A percentile compares a stretch with the other conserved stretches of the same genome.
Conservation (phyloP, 164 flowering plant genomes). For the Macadamia tetraphylla region DNA sequence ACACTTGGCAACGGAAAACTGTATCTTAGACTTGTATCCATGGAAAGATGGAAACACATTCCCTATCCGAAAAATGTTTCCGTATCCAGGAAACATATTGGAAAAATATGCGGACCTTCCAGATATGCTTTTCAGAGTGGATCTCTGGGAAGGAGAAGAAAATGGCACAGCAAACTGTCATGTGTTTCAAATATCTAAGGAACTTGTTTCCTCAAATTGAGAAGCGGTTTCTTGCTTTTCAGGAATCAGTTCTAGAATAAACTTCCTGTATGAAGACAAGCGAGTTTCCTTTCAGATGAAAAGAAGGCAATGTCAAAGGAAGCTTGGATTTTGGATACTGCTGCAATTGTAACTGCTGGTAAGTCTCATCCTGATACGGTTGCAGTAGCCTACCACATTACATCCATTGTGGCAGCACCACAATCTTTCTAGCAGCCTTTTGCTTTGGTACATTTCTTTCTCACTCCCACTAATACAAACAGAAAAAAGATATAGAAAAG, state of each 20-base stretch:
- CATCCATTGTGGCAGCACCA: not conserved
- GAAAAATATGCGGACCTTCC: not conserved
- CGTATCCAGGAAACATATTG: no score
- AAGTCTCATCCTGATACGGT: not conserved
- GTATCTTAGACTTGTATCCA: no score
- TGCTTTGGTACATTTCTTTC: not conserved
- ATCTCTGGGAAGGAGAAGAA: not conserved
- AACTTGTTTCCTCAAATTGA: not conserved
- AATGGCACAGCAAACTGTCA: not conserved
- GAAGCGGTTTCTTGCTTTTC: not conserved
- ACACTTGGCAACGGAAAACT: no score
- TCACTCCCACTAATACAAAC: not conserved
- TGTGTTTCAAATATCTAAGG: not conserved
- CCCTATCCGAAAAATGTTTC: no score
- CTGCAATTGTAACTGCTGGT: not conserved
- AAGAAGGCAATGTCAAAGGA: not conserved
- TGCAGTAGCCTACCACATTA: no score
- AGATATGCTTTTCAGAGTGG: not conserved
- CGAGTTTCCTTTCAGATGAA: not conserved
- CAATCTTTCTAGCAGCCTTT: constrained; percentile 1
- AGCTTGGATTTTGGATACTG: no score
- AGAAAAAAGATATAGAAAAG: no score
- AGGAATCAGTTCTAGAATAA: not conserved
- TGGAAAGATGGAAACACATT: not conserved
- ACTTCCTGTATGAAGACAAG: not conserved